Evolutionary conservation across 148 eudicot genomes (phyloP), one percentile per base, ranked within the genome.

Genomic region (Rhododendron henanense): DNA sequence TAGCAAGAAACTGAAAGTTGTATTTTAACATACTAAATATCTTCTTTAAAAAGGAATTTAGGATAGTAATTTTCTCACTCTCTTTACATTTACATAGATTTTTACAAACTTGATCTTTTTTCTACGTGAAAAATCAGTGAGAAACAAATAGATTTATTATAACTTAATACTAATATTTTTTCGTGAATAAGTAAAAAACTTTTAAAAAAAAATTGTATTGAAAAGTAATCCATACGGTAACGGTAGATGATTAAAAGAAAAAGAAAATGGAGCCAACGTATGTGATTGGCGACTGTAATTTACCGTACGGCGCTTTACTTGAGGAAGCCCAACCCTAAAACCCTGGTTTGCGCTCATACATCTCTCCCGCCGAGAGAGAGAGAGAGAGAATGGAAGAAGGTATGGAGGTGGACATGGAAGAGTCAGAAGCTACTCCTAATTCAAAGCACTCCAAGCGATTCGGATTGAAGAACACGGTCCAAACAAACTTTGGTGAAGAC

Each of bases 401-500:
- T 21, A 53, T 89, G 79, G 91, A 87, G 74, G 93, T 94, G 96
- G 98, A 93, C 10, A 90, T 96, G 19, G 98, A 96, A 81, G 90
- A 65, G 84, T 73, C 35, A 65, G 67, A 82, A 79, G 82, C 86
- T 16, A 19, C 83, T 8, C 59, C 90, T 10, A 82, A 25, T 47
- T 71, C 88, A 31, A 79, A 61, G 25, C 19, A 91, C 14, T 87
- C 83, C 41, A 93, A 92, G 82, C 93, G 94, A 74, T 91, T 93
- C 63, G 96, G 89, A 1, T 94, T 96, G 81, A 93, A 88, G 82
- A 95, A 93, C 87, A 91, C 94, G 6, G 93, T 97, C 57, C 98
- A 94, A 82, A 97, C 99, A 6, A 97, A 93, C 83, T 97, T 97
- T 77, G 98, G 98, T 28, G 93, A 95, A 55, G 98, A 97, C 87